Evolutionary conservation across 2,329 filamentous ascomycete genomes (phyloP), one percentile per base, ranked within the genome.

Genomic region (Daldinia sp.): DNA sequence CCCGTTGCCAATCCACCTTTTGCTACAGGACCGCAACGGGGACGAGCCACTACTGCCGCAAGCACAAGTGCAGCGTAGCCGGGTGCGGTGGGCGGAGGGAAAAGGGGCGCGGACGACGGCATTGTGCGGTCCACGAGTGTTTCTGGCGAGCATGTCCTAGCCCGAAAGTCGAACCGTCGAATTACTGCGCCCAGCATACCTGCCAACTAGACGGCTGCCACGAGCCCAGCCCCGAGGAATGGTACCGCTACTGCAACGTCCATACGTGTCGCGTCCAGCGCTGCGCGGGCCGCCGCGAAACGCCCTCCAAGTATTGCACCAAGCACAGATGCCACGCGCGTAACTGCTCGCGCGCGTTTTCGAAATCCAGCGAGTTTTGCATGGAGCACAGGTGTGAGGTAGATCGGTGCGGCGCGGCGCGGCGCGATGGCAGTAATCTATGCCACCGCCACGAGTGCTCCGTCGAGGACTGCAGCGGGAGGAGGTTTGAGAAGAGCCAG

Each of bases 1-100:
- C 64, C 15, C 64, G 64, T 8, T 67, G 64, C 45, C 61, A 63
- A 45, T 62, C 58, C 15, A 67, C 58, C 0, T 60, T 67, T 37
- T 67, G 64, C 51, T 64, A 64, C 51, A 41, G 47, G 48, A 23
- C 58, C 8, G 50, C 30, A 1, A 30, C 55, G 3, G 52, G 53
- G 3, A 29, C 34, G 1, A 58, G 39, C 25, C 54, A 39, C 19
- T 67, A 65, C 61, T 67, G 64, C 43, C 45, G 62, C 19, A 67
- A 67, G 52, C 64, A 67, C 43, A 49, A 60, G 13, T 67, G 64
- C 41, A 27, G 49, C 29, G 55, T 32, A 3, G 37, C 25, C 6
- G 51, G 51, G 6, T 67, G 64, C 43, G 34, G 34, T 23, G 11
- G 30, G 10, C 64, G 64, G 9, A 32, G 55, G 10, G 64, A 61